phyloP scores from a whole-genome alignment of 1,284 basidiomycete species.

The Sphagnurus paluster region DNA sequence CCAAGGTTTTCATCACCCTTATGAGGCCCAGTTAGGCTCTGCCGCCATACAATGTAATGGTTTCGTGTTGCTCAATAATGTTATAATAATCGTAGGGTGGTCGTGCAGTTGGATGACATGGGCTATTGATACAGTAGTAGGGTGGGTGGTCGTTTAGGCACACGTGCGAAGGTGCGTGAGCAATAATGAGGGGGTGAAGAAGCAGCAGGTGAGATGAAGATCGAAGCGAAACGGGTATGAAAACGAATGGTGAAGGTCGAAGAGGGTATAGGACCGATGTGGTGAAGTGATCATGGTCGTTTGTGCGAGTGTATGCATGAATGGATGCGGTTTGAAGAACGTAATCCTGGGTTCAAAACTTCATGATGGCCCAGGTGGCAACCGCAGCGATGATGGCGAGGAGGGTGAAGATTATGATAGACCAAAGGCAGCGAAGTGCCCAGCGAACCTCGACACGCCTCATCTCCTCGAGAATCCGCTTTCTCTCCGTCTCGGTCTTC shows the following conservation, averaged over 20 bases:
- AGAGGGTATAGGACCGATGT: too few species aligned
- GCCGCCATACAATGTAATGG: too few species aligned
- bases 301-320: too few species aligned
- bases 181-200: too few species aligned
- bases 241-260: not conserved
- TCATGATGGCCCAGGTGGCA: conserved; percentile 16
- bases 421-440: conserved; percentile 37
- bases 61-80: too few species aligned
- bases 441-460: conserved; percentile 39
- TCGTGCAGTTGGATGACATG: too few species aligned
- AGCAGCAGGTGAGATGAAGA: too few species aligned
- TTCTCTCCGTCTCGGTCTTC: conserved; percentile 45
- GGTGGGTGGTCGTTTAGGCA: not conserved
- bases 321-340: not conserved
- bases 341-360: conserved; percentile 7
- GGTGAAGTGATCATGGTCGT: not conserved
- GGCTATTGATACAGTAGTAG: too few species aligned
- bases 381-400: conserved; percentile 21
- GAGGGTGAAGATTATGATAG: conserved; percentile 26
- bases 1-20: too few species aligned
- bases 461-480: conserved; percentile 37
- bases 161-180: too few species aligned
- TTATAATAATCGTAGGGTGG: too few species aligned
- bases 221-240: not conserved
- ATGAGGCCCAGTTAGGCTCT: too few species aligned